Conservation (phyloP, 2,329 filamentous ascomycete genomes). For the Colletotrichum aenigma region DNA sequence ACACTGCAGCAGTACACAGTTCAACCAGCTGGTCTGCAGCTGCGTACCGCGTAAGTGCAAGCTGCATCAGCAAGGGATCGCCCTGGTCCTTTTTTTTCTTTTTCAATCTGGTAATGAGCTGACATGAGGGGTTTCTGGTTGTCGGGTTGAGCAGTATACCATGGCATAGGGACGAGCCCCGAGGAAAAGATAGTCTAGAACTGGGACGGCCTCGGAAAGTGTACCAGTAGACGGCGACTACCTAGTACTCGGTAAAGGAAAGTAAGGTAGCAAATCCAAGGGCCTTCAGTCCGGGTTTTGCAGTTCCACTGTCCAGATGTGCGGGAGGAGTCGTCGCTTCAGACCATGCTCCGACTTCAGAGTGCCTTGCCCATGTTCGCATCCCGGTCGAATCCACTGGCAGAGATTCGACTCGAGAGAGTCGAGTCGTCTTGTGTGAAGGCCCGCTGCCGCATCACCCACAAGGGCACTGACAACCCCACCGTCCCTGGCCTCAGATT, state of each 20-base stretch:
- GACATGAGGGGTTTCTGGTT: not conserved
- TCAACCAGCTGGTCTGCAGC: not conserved
- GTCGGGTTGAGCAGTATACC: not conserved
- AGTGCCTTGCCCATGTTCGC: not conserved
- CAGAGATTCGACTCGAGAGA: not conserved
- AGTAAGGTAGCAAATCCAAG: not conserved
- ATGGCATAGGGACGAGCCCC: not conserved
- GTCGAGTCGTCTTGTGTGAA: not conserved
- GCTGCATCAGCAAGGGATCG: not conserved
- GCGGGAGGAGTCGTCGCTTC: not conserved
- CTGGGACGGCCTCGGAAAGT: not conserved
- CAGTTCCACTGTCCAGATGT: not conserved
- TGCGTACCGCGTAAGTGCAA: not conserved
- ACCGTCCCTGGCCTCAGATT: not conserved
- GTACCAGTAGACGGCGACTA: not conserved
- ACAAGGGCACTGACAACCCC: not conserved
- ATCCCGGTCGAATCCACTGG: not conserved
- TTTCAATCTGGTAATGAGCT: not conserved
- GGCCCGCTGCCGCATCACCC: not conserved
- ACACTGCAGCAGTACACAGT: not conserved
- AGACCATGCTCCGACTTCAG: not conserved
- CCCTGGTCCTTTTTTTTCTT: not conserved
- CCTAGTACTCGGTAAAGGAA: constrained; percentile 1
- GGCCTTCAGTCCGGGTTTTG: not conserved
- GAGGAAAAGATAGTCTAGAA: not conserved